Base-by-base conservation (phyloP, 2,329 filamentous ascomycete genomes). In the Exophiala aquamarina region DNA sequence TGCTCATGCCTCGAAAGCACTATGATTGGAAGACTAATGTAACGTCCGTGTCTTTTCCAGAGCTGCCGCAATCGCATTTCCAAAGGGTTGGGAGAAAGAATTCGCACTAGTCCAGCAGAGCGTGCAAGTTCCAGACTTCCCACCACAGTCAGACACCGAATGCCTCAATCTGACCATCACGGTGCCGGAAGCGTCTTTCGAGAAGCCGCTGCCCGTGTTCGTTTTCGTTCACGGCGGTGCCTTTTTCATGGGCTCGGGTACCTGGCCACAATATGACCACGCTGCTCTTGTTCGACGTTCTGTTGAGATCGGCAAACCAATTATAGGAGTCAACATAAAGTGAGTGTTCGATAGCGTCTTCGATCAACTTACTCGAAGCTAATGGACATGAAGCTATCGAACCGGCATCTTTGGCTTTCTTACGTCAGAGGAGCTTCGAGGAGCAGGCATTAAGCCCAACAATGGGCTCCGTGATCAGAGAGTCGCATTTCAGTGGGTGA, bases 121-220 rank as follows among this genome's bases (percentile, higher is more conserved):
- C n/a, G 9, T 31, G 9, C 28, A 9, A n/a, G 28, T 31, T 31
- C 28, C 28, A 9, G 28, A 31, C 28, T 62, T 63, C 14, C 57
- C 63, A 26, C 60, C 64, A 6, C 57, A 65, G 29, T 44, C 66
- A 8, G 36, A 63, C 15, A 54, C 58, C n/a, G 28, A 31, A 9
- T 9, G 28, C 28, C 28, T 31, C 28, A 77, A 75, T 35, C 60
- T 79, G 20, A 78, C 78, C 47, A 71, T 79, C 35, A 70, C 72
- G 0, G 63, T 72, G 0, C 76, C 76, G 2, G 45, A 54, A 3
- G 49, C 46, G 3, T 28, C 35, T 17, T 10, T 17, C 28, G n/a
- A 31, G 9, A 8, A 19, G 8, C 8, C 7, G 13, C 43, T 46
- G 4, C 43, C 43, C 11, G 43, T 46, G 3, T 7, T 46, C 10